Percentiles rank a stretch among this genome's conserved stretches.
phyloP scores from a whole-genome alignment of 2,329 filamentous ascomycete species.

The Ascosphaera apis region DNA sequence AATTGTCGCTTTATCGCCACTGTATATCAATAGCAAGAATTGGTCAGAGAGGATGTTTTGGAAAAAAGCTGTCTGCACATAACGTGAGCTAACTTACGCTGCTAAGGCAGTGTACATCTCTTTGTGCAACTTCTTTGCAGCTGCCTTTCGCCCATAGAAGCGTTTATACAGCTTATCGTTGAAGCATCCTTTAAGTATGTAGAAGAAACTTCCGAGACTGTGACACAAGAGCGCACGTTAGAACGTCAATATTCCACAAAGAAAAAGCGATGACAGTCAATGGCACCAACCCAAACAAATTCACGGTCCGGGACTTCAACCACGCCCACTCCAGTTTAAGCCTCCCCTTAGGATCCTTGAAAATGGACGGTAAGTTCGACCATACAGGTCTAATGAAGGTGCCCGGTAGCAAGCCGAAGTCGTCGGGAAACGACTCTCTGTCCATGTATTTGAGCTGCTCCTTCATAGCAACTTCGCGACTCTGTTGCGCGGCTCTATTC shows the following conservation, averaged over 20 bases:
- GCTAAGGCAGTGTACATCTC: conserved; percentile 26
- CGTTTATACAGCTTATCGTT: conserved; percentile 14
- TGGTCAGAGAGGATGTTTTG: conserved; percentile 2
- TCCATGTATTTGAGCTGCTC: conserved; percentile 9
- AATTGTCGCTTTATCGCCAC: conserved; percentile 15
- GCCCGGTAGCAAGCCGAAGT: conserved; percentile 23
- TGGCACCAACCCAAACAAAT: conserved; percentile 13
- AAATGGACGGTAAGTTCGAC: conserved; percentile 19
- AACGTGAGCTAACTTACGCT: conserved; percentile 11
- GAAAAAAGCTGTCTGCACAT: neutral
- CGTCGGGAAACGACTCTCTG: conserved; percentile 16
- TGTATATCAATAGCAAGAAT: conserved; percentile 8
- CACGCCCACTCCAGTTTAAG: conserved; percentile 18
- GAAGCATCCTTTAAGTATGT: conserved; percentile 12
- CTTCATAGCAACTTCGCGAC: conserved; percentile 15
- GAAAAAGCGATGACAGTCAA: too few species aligned
- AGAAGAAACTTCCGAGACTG: neutral
- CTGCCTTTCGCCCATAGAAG: conserved; percentile 13
- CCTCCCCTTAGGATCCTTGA: conserved; percentile 14
- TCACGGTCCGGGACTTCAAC: conserved; percentile 14
- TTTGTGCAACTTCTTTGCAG: conserved; percentile 16
- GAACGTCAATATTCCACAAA: too few species aligned
- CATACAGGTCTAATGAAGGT: conserved; percentile 18
- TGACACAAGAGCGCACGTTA: neutral
- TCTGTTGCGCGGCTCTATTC: conserved; percentile 10